phyloP scores from a whole-genome alignment of 78 protist species.

The Cavenderia fasciculata region DNA sequence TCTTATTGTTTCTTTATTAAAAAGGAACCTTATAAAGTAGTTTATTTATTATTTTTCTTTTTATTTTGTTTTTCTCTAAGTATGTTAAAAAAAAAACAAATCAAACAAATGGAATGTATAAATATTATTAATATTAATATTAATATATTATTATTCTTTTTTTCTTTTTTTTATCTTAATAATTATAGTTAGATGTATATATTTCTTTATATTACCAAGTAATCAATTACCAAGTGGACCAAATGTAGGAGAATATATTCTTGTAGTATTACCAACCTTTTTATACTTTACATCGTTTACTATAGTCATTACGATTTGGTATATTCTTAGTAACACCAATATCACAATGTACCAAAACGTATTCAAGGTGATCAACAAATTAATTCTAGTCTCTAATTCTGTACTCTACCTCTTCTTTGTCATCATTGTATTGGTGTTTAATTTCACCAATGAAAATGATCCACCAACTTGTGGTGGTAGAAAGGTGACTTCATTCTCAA shows the following conservation, averaged over 20 bases:
- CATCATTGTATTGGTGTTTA: conserved; percentile 37
- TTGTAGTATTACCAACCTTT: conserved; percentile 60
- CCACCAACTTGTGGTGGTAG: conserved; percentile 72
- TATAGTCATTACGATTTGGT: conserved; percentile 56
- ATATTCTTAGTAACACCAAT: conserved; percentile 20
- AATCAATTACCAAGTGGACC: not conserved
- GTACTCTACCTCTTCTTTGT: conserved; percentile 35
- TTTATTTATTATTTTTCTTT: conserved; percentile 28
- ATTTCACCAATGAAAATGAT: conserved; percentile 1
- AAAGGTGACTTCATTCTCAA: not conserved
- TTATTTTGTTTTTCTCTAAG: conserved; percentile 3
- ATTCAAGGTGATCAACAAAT: not conserved
- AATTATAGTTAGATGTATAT: conserved; percentile 12
- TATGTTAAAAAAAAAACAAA: too few relatives aligned
- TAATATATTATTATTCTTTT: too few relatives aligned
- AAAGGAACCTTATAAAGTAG: conserved; percentile 35
- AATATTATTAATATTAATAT: too few relatives aligned
- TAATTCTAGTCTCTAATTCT: not conserved
- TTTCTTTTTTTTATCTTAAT: not conserved
- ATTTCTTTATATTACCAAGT: conserved; percentile 54
- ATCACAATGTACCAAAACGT: not conserved
- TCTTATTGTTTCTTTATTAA: not conserved
- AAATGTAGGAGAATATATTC: conserved; percentile 60
- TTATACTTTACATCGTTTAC: conserved; percentile 56
- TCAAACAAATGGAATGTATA: too few relatives aligned